phyloP scores from a whole-genome alignment of 2,329 filamentous ascomycete species.

The Boeremia lycopersici region DNA sequence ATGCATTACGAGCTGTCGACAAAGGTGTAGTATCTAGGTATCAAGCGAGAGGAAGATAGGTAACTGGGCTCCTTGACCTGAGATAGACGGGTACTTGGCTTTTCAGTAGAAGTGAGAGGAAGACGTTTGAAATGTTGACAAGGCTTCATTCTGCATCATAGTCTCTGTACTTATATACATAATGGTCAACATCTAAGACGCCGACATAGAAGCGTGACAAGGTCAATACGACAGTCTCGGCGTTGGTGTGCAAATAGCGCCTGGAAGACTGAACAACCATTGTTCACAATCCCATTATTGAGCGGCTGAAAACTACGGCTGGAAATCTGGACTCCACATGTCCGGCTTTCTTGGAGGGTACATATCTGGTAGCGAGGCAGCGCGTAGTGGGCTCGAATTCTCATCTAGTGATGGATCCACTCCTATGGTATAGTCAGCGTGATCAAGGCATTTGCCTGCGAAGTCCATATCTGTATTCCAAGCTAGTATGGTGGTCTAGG shows the following conservation, averaged over 20 bases:
- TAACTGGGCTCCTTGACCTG: too few relatives aligned
- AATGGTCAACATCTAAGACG: neutral
- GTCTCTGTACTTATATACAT: neutral
- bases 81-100: too few relatives aligned
- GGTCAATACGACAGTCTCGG: neutral
- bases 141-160: neutral
- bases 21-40: neutral
- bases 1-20: neutral
- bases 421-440: too few relatives aligned
- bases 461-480: too few relatives aligned
- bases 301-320: neutral
- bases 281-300: neutral
- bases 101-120: neutral
- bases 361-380: neutral
- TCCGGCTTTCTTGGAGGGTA: too few relatives aligned
- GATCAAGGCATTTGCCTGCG: too few relatives aligned
- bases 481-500: neutral
- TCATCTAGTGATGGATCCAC: too few relatives aligned
- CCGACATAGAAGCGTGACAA: neutral
- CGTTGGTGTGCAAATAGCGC: neutral
- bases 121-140: neutral
- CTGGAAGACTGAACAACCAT: neutral
- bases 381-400: neutral
- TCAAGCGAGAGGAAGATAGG: neutral
- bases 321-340: neutral